phyloP scores from a whole-genome alignment of 2,329 filamentous ascomycete species.

The Epichloe glyceriae region DNA sequence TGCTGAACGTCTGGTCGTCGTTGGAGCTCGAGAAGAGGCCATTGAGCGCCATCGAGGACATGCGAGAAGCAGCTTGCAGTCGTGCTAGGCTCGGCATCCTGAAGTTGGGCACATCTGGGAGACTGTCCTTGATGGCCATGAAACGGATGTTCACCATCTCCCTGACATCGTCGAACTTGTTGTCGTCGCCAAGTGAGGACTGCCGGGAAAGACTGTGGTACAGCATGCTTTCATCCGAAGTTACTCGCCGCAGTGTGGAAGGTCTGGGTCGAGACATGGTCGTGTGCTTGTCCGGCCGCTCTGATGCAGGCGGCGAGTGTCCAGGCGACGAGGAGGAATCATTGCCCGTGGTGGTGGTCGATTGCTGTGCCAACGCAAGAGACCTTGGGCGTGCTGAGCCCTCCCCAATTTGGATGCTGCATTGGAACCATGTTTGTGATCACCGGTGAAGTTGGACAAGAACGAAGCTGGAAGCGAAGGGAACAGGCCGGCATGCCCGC shows the following conservation, averaged over 20 bases:
- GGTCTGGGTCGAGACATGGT: constrained; percentile 10
- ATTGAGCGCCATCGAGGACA: constrained; percentile 21
- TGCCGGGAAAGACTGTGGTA: constrained; percentile 63
- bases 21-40: constrained; percentile 16
- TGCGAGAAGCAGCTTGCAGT: constrained; percentile 24
- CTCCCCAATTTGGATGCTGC: background rate
- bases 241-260: constrained; percentile 19
- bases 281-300: background rate
- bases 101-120: constrained; percentile 67
- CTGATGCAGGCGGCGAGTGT: background rate
- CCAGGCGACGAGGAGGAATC: background rate
- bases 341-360: background rate
- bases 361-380: background rate
- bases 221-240: constrained; percentile 60
- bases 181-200: constrained; percentile 75
- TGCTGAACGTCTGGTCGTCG: constrained; percentile 8
- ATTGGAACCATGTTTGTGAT: constrained; percentile 10
- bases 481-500: constrained; percentile 17
- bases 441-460: constrained; percentile 22
- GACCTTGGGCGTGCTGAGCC: background rate
- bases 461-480: constrained; percentile 31
- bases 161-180: constrained; percentile 64
- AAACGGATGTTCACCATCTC: constrained; percentile 80
- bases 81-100: constrained; percentile 52
- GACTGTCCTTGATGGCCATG: constrained; percentile 81